phyloP scores from a whole-genome alignment of 306 rosid species.

The Psophocarpus tetragonolobus region DNA sequence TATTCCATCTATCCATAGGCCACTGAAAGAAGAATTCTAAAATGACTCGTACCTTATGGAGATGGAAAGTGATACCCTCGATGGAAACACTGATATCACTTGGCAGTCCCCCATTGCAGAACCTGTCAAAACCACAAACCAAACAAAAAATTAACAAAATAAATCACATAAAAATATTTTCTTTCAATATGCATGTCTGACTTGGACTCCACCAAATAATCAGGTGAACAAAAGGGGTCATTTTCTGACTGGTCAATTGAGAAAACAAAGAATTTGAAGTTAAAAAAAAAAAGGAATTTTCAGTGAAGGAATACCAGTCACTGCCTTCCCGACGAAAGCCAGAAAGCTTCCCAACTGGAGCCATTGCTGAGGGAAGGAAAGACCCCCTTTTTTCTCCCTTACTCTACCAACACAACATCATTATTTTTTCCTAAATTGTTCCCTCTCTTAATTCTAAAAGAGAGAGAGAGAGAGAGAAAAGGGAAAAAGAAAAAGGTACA shows the following conservation, averaged over 20 bases:
- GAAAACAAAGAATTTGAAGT: background rate
- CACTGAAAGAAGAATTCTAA: background rate
- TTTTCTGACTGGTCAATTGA: background rate
- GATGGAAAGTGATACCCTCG: constrained; percentile 69
- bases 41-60: constrained; percentile 65
- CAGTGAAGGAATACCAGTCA: constrained; percentile 61
- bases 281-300: constrained; percentile 7
- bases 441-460: constrained; percentile 6
- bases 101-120: constrained; percentile 66
- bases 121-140: constrained; percentile 52
- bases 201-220: constrained; percentile 21
- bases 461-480: background rate
- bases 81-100: constrained; percentile 68
- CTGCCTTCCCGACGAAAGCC: constrained; percentile 75
- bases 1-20: background rate
- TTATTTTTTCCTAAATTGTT: constrained; percentile 32
- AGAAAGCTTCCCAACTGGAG: constrained; percentile 77
- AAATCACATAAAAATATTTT: constrained; percentile 25
- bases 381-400: constrained; percentile 12
- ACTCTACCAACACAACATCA: constrained; percentile 51
- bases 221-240: constrained; percentile 28
- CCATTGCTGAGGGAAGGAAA: constrained; percentile 54
- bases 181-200: constrained; percentile 26
- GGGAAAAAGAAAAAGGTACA: constrained; percentile 4
- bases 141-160: background rate